Percentiles rank a stretch among this genome's conserved stretches.
These are phyloP conservation scores for Hymenoscyphus linearis DNA, from an alignment of 2,329 filamentous ascomycete genomes.

Conservation along the genomic window DNA sequence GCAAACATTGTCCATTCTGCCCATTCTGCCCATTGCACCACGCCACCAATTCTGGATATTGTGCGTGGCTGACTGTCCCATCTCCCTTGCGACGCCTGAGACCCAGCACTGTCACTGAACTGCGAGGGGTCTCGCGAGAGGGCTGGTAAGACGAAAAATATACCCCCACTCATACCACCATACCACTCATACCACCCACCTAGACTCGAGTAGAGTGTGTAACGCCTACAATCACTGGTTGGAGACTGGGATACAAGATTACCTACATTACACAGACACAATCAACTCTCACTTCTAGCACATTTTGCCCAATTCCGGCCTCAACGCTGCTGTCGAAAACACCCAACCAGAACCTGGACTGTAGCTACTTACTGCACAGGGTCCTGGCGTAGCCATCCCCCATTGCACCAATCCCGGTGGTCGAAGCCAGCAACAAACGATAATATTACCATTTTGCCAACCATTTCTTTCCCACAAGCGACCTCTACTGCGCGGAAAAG, in stretches of 20 bases:
- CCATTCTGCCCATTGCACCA: not conserved
- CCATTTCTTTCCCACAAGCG: not conserved
- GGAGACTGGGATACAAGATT: not conserved
- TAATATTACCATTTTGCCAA: constrained; percentile 13
- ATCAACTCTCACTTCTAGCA: not conserved
- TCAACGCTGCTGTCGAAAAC: not conserved
- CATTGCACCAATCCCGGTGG: not conserved
- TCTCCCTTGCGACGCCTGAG: not conserved
- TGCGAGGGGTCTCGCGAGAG: too few species aligned
- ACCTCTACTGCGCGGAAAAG: constrained; percentile 10
- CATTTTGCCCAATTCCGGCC: not conserved
- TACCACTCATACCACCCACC: not conserved
- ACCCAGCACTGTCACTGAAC: not conserved
- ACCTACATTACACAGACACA: not conserved
- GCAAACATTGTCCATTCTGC: not conserved
- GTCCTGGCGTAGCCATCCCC: not conserved
- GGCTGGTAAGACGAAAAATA: not conserved
- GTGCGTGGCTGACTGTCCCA: too few species aligned
- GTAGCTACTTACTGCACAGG: not conserved
- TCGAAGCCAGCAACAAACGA: constrained; percentile 19
- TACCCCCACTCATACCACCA: not conserved
- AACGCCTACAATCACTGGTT: not conserved
- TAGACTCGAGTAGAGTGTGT: too few species aligned
- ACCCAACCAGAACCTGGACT: not conserved
- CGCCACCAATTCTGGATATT: not conserved